Percentiles rank a stretch among this genome's conserved stretches.
Conservation (phyloP, 495 filamentous ascomycete species). For the Talaromyces stipitatus region DNA sequence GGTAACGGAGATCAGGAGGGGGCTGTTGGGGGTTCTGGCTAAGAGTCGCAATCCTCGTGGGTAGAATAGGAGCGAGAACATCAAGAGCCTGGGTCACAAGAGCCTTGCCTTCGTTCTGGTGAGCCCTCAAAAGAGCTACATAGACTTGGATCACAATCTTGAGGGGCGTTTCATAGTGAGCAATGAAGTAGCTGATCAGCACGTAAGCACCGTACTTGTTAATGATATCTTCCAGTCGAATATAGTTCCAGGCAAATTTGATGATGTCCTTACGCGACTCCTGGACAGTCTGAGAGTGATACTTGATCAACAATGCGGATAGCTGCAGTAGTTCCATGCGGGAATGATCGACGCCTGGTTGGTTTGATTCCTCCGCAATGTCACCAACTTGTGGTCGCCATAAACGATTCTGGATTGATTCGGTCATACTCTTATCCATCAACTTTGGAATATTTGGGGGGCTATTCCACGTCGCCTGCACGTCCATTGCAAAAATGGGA, state of each 20-base stretch:
- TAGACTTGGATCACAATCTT: slow-evolving; percentile 97
- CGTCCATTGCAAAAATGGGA: slow-evolving; percentile 94
- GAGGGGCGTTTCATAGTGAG: slow-evolving; percentile 88
- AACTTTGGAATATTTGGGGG: slow-evolving; percentile 58
- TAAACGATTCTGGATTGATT: slow-evolving; percentile 85
- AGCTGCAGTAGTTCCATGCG: slow-evolving; percentile 93
- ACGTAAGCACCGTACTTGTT: slow-evolving; percentile 99
- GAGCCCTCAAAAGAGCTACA: slow-evolving; percentile 78
- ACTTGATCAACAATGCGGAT: slow-evolving; percentile 89
- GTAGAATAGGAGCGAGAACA: slow-evolving; percentile 85
- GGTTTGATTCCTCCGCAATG: slow-evolving; percentile 73
- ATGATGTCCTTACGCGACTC: slow-evolving; percentile 97
- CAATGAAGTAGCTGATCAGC: slow-evolving; percentile 94
- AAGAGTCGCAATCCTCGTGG: slow-evolving; percentile 46
- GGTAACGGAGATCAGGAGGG: slow-evolving; percentile 51
- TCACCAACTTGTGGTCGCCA: slow-evolving; percentile 87
- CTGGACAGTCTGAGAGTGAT: slow-evolving; percentile 73
- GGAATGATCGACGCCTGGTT: slow-evolving; percentile 88
- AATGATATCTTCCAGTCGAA: slow-evolving; percentile 93
- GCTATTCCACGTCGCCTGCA: slow-evolving; percentile 53
- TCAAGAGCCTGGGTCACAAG: slow-evolving; percentile 92
- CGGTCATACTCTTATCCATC: slow-evolving; percentile 82
- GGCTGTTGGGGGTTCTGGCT: slow-evolving; percentile 25
- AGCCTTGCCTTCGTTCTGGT: slow-evolving; percentile 88
- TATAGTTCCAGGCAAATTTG: slow-evolving; percentile 98